These are phyloP conservation scores for Geranium incanum DNA, from an alignment of 441 rosid genomes.

Conservation along the genomic window DNA sequence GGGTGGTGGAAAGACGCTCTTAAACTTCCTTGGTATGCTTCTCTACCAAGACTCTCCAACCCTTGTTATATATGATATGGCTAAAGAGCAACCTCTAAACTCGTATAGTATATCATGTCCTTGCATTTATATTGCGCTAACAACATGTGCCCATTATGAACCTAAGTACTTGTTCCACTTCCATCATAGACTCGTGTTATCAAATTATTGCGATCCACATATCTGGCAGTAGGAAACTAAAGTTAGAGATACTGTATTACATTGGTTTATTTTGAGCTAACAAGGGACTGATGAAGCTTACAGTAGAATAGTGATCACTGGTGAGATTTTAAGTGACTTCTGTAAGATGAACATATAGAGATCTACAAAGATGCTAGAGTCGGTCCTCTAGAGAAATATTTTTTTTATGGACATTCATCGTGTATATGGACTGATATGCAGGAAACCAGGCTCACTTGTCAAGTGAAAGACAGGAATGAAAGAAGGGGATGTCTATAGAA, in stretches of 20 bases:
- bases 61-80: background rate
- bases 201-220: background rate
- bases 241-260: no score
- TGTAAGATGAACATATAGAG: no score
- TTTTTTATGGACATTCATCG: background rate
- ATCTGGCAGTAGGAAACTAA: no score
- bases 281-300: no score
- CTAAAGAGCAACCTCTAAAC: background rate
- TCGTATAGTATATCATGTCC: background rate
- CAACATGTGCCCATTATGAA: background rate
- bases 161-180: background rate
- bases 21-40: constrained; percentile 43
- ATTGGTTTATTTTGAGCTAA: no score
- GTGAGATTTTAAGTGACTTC: no score
- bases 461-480: background rate
- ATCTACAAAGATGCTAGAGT: background rate
- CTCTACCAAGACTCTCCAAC: constrained; percentile 21
- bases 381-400: no score
- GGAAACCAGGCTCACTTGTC: background rate
- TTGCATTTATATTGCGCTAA: background rate
- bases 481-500: background rate
- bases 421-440: background rate
- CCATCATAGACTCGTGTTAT: no score
- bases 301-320: no score
- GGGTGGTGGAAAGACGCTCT: constrained; percentile 85